Base-by-base conservation (phyloP, 495 filamentous ascomycete genomes). In the Poronia punctata region DNA sequence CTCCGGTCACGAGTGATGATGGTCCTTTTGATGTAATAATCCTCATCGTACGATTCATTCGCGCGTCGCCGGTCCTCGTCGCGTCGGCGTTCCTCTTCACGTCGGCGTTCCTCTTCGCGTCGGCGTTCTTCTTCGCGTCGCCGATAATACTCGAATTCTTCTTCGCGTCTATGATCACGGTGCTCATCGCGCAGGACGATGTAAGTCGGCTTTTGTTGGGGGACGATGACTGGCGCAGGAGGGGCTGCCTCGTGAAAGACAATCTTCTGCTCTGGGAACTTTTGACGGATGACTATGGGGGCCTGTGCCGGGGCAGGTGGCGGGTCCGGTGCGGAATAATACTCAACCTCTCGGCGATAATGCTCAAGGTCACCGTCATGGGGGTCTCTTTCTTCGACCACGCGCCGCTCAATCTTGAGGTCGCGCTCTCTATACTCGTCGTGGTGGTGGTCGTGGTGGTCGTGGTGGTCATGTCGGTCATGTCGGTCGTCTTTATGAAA, bases 191-290 rank as follows among this genome's bases (percentile, higher is more conserved):
- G 79, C 32, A 82, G 72, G 42, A 87, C 72, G 40, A 88, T 81
- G 50, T 78, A 83, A 4, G 75, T 71, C 31, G 80, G 75, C 45
- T 88, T 80, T 23, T 81, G 70, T 18, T 72, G 69, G 23, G 72
- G 74, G 26, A 84, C 53, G 35, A 88, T 77, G 42, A 86, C 67
- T 6, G 79, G 79, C 32, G 78, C 67, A 33, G 76, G 79, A n/a
- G 57, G 34, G 6, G 80, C 78, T 4, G 75, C 72, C 68, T 88
- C 80, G 56, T 83, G 75, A 45, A 88, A 71, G 51, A 88, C 82
- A 64, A 89, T 76, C 54, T 75, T 76, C 50, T 85, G 80, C 51
- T 86, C 76, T 30, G 63, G 64, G 25, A 62, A 57, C 27, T 66
- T 57, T 43, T 78, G 78, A 48, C 75, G 82, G 59, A 88, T 83